Base-by-base conservation (phyloP, 805 yeast genomes). In the Pichia rugopelliculosa region DNA sequence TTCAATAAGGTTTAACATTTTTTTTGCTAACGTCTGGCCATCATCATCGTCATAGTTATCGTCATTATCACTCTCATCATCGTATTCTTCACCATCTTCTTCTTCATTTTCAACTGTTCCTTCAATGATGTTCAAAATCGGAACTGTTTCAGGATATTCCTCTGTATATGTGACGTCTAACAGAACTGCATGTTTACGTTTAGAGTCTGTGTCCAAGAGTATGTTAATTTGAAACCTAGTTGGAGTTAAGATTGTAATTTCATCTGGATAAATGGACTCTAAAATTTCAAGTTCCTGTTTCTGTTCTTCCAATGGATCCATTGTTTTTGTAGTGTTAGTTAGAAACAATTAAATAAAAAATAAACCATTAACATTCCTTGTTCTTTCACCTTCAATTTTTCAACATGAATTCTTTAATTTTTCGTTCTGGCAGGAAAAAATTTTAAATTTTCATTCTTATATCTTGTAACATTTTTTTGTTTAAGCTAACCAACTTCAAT, bases 261-360 rank as follows among this genome's bases (percentile, higher is more conserved):
- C 99, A 60, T 91, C 97, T 6, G 98, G 99, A 62, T 93, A 91
- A 47, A 91, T 91, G 17, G 95, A 82, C 61, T 87, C 82, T 49
- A 91, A 74, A 45, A 93, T 89, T 64, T 90, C 97, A 41, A 93
- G 63, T 65, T 91, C 99, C 67, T 91, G 96, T 25, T 60, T 65
- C 62, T 91, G 97, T 60, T 93, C 97, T 63, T 87, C 96, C 45
- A 65, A 60, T 48, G 82, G 45, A 36, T 53, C 53, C 55, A 53
- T 52, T 13, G 15, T 21, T 13, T 30, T 4, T 21, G 2, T 33
- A 11, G 11, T 30, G 6, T 17, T 20, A 15, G 9, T n/a, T 6
- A 4, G 4, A 30, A 30, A 27, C n/a, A 13, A 12, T 27, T 5
- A 3, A 30, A 4, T 15, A 30, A 15, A n/a, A 9, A 30, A 2